Evolutionary conservation across 371 early-diverging fungal species (phyloP), one percentile per base, ranked within the genome.

Genomic region (Mucor lusitanicus): DNA sequence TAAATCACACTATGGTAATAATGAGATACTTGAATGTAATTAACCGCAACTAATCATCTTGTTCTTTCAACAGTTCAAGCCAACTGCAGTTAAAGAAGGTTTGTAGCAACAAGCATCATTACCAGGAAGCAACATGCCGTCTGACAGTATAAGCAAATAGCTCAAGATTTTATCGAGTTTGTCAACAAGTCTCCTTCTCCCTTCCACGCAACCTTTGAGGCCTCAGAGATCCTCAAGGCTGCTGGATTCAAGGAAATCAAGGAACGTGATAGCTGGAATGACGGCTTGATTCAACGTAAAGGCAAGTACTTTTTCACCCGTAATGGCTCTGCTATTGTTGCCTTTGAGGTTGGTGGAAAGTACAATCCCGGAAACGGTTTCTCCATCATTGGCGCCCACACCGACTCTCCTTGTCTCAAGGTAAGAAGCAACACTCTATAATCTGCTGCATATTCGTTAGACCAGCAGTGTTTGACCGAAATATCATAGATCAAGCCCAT

Each of bases 281-380:
- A 80, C 40, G 85, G 85, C 19, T 61, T 64, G 30, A 74, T 97
- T 68, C 74, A 87, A 72, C 87, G 85, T 54, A 86, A 86, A 72
- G 97, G 97, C 40, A 92, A 92, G 66, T 97, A 97, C 85, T 98
- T 87, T 70, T 96, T 95, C 76, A 97, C 97, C n/a, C 88, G 97
- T 64, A 97, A 98, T 80, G 89, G 88, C 42, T 91, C 92, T 17
- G 88, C 94, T 11, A 86, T 99, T 48, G 89, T 98, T 59, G 98
- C 97, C 4, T 98, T 99, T 81, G 91, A 92, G 12, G 92, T 97
- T 30, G 97, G 97, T 61, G 94, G 94, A 55, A 77, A 89, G 71
- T 92, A 94, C 81, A 80, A 84, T 42, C 86, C 91, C 56, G 94
- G 96, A 9, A 91, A 94, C 6, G 71, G 71, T 0, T 85, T 96